Percentiles rank a stretch among this genome's conserved stretches.
These are phyloP conservation scores for Orbilia javanica DNA, from an alignment of 2,329 filamentous ascomycete genomes.

Conservation along the genomic window DNA sequence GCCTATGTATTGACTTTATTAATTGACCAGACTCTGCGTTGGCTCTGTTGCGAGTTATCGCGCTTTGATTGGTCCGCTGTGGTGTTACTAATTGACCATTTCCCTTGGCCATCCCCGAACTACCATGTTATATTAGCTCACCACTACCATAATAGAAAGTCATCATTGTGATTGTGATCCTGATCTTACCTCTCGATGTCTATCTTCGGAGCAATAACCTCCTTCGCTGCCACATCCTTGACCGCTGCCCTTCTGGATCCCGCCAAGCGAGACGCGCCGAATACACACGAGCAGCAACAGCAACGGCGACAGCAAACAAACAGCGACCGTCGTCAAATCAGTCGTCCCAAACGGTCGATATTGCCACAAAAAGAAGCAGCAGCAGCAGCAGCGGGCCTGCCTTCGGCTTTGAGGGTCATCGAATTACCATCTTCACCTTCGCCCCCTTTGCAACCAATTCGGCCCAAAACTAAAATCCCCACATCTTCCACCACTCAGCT, in stretches of 20 bases:
- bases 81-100: too few species aligned
- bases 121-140: too few species aligned
- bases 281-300: background rate
- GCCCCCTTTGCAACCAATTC: background rate
- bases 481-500: background rate
- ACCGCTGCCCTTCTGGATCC: slow-evolving; percentile 25
- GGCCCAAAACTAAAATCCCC: background rate
- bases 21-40: background rate
- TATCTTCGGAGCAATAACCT: slow-evolving; percentile 37
- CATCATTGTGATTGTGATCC: too few species aligned
- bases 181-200: slow-evolving; percentile 46
- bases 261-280: slow-evolving; percentile 5
- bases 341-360: background rate
- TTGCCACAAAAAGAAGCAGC: background rate
- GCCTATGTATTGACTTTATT: too few species aligned
- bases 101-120: too few species aligned
- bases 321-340: background rate
- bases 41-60: background rate
- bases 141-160: background rate
- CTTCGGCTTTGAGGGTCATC: slow-evolving; percentile 2
- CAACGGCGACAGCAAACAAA: slow-evolving; percentile 19
- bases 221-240: slow-evolving; percentile 33
- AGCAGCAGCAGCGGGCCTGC: background rate
- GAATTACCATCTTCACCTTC: slow-evolving; percentile 29
- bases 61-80: background rate